Base-by-base conservation (phyloP, 441 rosid genomes). In the Pelargonium myrrhifolium region DNA sequence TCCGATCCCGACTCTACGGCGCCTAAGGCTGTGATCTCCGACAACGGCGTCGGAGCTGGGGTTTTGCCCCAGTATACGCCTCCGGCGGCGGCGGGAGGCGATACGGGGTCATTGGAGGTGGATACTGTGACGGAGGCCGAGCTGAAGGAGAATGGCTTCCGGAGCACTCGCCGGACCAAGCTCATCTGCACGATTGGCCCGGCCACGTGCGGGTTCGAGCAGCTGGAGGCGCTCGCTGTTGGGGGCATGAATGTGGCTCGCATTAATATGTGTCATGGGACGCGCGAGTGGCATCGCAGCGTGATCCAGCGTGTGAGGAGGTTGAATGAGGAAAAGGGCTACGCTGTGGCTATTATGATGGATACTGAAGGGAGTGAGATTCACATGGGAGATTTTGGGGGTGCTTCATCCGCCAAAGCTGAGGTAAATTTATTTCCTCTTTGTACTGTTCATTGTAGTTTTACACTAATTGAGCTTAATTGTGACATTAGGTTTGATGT, bases 291-390 rank as follows among this genome's bases (percentile, higher is more conserved):
- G 99, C 99, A 94, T 61, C 83, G 79, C 4, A 64, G 68, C 10
- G 96, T 94, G 56, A 90, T 94, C 47, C 85, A 87, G 22, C 81
- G 96, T 6, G 96, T 94, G 1, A 71, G 97, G 73, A 84, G 78
- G 68, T 81, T 94, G 73, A 94, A 94, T 64, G 97, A 88, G 66
- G 98, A 94, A 78, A 94, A 92, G 78, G 99, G 99, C 0, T 92
- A 76, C 60, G 97, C 98, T 0, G 98, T 94, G 39, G 98, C 99
- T 1, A 83, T 92, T 51, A 90, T 94, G 99, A 92, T 94, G 98
- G 99, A 94, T 64, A 94, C 99, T 40, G 99, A 94, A 82, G 99
- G 99, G 21, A 94, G 99, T 70, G 98, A 94, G 87, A 94, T 94
- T 78, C 99, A 90, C 71, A 92, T 94, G 98, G 98, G 90, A 15